Conservation (phyloP, 2,329 filamentous ascomycete genomes). For the Cercospora sp. region DNA sequence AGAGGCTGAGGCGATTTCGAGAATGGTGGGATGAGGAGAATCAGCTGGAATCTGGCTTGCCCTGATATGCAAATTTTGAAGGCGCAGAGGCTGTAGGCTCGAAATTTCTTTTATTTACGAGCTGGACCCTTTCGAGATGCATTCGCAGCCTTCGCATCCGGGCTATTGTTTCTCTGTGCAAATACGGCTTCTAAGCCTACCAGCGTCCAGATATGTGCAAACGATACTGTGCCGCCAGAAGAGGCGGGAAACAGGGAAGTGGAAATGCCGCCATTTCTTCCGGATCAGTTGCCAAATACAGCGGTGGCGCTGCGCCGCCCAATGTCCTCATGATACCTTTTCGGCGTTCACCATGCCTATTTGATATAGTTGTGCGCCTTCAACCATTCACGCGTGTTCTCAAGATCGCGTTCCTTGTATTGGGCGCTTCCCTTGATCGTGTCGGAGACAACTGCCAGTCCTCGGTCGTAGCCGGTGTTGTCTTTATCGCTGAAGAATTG, state of each 20-base stretch:
- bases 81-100: neutral
- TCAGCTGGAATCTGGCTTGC: neutral
- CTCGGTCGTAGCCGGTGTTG: slow-evolving; percentile 80
- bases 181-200: neutral
- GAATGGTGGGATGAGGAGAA: slow-evolving; percentile 57
- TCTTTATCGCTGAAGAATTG: slow-evolving; percentile 86
- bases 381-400: slow-evolving; percentile 77
- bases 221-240: neutral
- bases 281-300: neutral
- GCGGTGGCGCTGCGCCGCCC: neutral
- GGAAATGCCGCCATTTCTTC: neutral
- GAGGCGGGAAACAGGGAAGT: neutral
- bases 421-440: slow-evolving; percentile 79
- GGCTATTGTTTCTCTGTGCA: neutral
- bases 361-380: slow-evolving; percentile 58
- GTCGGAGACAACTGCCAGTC: slow-evolving; percentile 80
- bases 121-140: neutral
- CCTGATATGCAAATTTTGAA: neutral
- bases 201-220: neutral
- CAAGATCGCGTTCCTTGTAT: slow-evolving; percentile 76
- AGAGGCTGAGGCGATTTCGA: slow-evolving; percentile 52
- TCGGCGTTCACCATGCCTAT: slow-evolving; percentile 7
- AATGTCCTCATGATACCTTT: neutral
- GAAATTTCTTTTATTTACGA: neutral
- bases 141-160: neutral